phyloP scores from a whole-genome alignment of 495 filamentous ascomycete species.

The Aspergillus cristatus region DNA sequence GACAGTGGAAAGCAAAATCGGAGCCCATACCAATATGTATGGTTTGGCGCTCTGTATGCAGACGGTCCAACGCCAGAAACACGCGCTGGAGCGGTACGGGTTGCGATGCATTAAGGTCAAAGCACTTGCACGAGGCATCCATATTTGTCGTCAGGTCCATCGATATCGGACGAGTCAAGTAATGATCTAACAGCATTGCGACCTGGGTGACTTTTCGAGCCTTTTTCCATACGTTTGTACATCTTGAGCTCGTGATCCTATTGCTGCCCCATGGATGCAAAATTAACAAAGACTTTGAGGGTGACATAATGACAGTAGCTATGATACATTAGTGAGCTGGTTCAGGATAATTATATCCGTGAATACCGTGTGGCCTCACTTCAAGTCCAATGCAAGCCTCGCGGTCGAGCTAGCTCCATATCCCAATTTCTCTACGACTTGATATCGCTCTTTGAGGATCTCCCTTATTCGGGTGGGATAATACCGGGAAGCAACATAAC shows the following conservation, averaged over 20 bases:
- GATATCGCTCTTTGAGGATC: slow-evolving; percentile 26
- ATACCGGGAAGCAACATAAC: slow-evolving; percentile 21
- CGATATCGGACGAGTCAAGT: slow-evolving; percentile 26
- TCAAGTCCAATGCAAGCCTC: not conserved
- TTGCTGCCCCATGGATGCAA: slow-evolving; percentile 13
- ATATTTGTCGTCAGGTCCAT: slow-evolving; percentile 29
- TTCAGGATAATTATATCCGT: not conserved
- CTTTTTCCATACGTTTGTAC: slow-evolving; percentile 13
- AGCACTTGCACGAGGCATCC: slow-evolving; percentile 32
- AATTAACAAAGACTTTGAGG: slow-evolving; percentile 24
- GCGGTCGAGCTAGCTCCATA: slow-evolving; percentile 14
- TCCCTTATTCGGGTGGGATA: slow-evolving; percentile 30
- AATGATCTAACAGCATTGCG: slow-evolving; percentile 13
- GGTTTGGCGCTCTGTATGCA: slow-evolving; percentile 40
- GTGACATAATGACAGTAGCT: slow-evolving; percentile 21
- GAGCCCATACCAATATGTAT: slow-evolving; percentile 25
- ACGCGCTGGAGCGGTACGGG: slow-evolving; percentile 22
- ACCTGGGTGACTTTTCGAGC: slow-evolving; percentile 17
- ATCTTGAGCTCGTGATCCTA: slow-evolving; percentile 24
- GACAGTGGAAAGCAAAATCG: not conserved
- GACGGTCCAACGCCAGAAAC: slow-evolving; percentile 34
- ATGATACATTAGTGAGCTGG: slow-evolving; percentile 1
- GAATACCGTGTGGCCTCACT: not conserved
- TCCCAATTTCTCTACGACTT: slow-evolving; percentile 29
- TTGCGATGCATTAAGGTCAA: slow-evolving; percentile 24